A percentile compares a stretch with the other conserved stretches of the same genome.
Conservation (phyloP, 1,284 basidiomycete genomes). For the Kwoniella shivajii region DNA sequence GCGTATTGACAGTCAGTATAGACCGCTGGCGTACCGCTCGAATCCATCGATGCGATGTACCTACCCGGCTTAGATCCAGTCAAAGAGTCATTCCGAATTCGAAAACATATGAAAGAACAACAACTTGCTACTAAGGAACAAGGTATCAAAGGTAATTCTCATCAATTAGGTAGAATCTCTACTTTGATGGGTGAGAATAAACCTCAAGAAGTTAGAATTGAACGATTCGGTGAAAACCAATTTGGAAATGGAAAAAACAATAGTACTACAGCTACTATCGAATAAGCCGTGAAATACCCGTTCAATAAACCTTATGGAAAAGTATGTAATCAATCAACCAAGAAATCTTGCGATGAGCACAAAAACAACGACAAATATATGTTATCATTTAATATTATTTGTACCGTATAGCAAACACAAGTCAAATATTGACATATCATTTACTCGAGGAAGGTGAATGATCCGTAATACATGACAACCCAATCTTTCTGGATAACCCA, state of each 20-base stretch:
- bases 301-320: no score
- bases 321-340: no score
- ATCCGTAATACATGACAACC: no score
- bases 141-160: not conserved
- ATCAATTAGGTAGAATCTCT: constrained; percentile 2
- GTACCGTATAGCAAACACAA: no score
- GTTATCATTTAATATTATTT: no score
- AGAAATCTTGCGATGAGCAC: no score
- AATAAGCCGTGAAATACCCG: no score
- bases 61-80: constrained; percentile 16
- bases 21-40: constrained; percentile 19
- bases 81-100: constrained; percentile 11
- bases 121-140: not conserved
- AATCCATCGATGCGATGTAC: constrained; percentile 18
- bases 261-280: not conserved
- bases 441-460: no score
- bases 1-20: no score
- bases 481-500: no score
- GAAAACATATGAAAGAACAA: constrained; percentile 8
- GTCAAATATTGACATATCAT: no score
- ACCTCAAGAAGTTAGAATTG: not conserved
- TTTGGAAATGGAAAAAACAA: not conserved
- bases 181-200: constrained; percentile 7
- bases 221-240: not conserved
- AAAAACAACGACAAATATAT: no score